These are phyloP conservation scores for Monosporascus sp. DNA, from an alignment of 2,329 filamentous ascomycete genomes.

Conservation along the genomic window DNA sequence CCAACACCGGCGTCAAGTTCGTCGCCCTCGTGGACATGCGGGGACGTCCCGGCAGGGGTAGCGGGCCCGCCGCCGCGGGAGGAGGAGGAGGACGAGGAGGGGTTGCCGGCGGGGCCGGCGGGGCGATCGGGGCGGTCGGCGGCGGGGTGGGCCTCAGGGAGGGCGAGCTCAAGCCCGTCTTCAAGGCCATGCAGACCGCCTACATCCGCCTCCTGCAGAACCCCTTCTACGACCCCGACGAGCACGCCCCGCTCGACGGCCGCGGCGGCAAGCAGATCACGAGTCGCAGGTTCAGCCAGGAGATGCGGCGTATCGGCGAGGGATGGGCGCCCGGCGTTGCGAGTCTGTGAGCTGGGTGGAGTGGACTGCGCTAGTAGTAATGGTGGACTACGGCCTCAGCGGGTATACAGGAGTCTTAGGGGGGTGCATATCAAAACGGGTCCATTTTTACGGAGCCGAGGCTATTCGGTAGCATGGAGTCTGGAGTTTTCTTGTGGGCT, in stretches of 20 bases:
- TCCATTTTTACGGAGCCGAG: too few species aligned
- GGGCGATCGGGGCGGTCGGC: constrained; percentile 24
- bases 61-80: constrained; percentile 23
- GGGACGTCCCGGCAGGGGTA: constrained; percentile 48
- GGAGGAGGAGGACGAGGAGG: constrained; percentile 8
- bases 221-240: constrained; percentile 89
- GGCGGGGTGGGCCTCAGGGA: constrained; percentile 67
- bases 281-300: constrained; percentile 72
- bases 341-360: constrained; percentile 40
- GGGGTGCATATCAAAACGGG: too few species aligned
- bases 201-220: constrained; percentile 88
- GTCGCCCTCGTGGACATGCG: constrained; percentile 89
- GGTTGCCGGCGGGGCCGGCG: constrained; percentile 27
- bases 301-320: constrained; percentile 82
- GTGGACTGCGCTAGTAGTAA: not conserved
- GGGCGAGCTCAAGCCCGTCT: constrained; percentile 84
- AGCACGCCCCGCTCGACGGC: constrained; percentile 58
- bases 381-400: not conserved
- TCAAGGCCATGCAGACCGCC: constrained; percentile 85
- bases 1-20: constrained; percentile 89
- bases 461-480: too few species aligned
- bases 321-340: constrained; percentile 72
- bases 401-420: not conserved
- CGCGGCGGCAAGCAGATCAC: constrained; percentile 65
- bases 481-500: too few species aligned